These are phyloP conservation scores for Naganishia vishniacii DNA, from an alignment of 768 basidiomycete species.

Conservation along the genomic window DNA sequence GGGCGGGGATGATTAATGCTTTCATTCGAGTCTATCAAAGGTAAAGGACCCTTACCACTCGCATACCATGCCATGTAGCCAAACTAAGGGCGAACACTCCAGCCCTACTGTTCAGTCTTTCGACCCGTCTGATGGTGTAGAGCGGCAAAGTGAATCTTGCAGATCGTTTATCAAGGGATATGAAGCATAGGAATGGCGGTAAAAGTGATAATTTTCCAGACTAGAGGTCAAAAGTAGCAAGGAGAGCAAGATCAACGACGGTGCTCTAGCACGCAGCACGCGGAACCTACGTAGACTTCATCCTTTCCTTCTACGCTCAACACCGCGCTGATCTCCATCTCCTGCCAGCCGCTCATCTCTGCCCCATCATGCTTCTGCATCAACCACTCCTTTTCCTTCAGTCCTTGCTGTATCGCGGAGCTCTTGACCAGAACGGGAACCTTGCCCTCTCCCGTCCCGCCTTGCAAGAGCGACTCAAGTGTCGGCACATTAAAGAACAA, in stretches of 20 bases:
- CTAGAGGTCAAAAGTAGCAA: slow-evolving; percentile 49
- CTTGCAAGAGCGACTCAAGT: slow-evolving; percentile 31
- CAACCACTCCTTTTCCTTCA: slow-evolving; percentile 14
- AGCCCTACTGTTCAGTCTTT: slow-evolving; percentile 79
- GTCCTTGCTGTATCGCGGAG: slow-evolving; percentile 21
- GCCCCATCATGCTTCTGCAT: slow-evolving; percentile 30
- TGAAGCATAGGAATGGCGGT: slow-evolving; percentile 82
- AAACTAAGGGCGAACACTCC: slow-evolving; percentile 95
- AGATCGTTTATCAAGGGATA: slow-evolving; percentile 84
- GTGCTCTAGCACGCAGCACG: background rate
- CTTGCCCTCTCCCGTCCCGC: background rate
- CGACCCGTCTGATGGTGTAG: slow-evolving; percentile 85
- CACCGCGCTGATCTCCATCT: slow-evolving; percentile 83
- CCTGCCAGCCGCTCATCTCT: slow-evolving; percentile 37
- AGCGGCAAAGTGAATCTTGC: slow-evolving; percentile 86
- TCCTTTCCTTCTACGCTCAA: slow-evolving; percentile 78
- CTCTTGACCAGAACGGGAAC: slow-evolving; percentile 34
- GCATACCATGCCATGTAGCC: slow-evolving; percentile 86
- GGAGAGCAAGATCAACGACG: background rate
- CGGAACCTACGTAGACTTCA: slow-evolving; percentile 77
- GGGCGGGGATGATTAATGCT: background rate
- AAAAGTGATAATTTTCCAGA: slow-evolving; percentile 85
- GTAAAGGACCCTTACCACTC: slow-evolving; percentile 62
- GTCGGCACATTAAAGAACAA: slow-evolving; percentile 79
- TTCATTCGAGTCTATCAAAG: background rate